phyloP scores from a whole-genome alignment of 2,329 filamentous ascomycete genomes.

The Neopestalotiopsis sp. region DNA sequence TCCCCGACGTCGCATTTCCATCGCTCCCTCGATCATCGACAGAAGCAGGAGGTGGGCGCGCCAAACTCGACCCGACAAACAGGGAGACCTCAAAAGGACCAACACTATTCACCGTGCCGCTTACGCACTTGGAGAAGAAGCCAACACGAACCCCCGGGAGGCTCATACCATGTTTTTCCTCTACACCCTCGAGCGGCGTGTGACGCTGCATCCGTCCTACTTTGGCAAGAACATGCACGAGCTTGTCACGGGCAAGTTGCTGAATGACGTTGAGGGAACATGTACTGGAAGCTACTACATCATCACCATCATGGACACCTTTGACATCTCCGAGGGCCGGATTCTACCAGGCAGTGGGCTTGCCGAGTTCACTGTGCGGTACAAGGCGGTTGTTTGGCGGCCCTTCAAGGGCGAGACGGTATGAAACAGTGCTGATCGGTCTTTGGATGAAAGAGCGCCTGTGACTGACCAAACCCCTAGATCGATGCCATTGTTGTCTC shows the following conservation, averaged over 20 bases:
- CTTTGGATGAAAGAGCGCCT: slow-evolving; percentile 17
- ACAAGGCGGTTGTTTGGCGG: slow-evolving; percentile 95
- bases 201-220: slow-evolving; percentile 95
- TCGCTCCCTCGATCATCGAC: neutral
- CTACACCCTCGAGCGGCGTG: slow-evolving; percentile 92
- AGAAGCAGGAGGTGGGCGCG: neutral
- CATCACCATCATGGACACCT: slow-evolving; percentile 96
- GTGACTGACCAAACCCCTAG: slow-evolving; percentile 51
- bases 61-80: neutral
- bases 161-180: slow-evolving; percentile 87
- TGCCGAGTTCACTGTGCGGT: slow-evolving; percentile 93
- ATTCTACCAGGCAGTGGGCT: slow-evolving; percentile 90
- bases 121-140: neutral
- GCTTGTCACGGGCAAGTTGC: slow-evolving; percentile 85
- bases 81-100: neutral
- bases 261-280: slow-evolving; percentile 92
- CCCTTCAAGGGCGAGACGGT: slow-evolving; percentile 98
- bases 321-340: slow-evolving; percentile 90
- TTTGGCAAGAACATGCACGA: slow-evolving; percentile 94
- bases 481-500: slow-evolving; percentile 93
- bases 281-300: slow-evolving; percentile 97
- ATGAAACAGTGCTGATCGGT: slow-evolving; percentile 43
- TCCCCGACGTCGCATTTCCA: neutral
- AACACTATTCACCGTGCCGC: neutral
- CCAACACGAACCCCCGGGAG: neutral